These are phyloP conservation scores for Ganoderma lucidum DNA, from an alignment of 1,284 basidiomycete genomes.

Conservation along the genomic window DNA sequence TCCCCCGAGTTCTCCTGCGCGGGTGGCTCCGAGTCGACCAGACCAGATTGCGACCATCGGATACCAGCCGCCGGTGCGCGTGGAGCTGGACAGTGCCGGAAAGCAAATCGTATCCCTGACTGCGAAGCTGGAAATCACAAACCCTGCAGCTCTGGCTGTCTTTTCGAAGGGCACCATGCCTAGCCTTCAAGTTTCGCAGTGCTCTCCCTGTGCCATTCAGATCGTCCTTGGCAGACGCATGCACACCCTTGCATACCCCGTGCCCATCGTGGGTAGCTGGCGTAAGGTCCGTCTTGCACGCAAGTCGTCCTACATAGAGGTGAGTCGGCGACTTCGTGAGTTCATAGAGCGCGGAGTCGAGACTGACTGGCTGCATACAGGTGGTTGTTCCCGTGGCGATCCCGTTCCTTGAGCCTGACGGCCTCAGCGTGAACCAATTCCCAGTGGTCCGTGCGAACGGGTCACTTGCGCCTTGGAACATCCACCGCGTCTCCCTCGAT, in stretches of 20 bases:
- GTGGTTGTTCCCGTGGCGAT: conserved; percentile 38
- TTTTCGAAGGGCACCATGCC: conserved; percentile 36
- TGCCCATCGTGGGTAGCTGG: conserved; percentile 43
- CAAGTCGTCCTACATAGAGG: conserved; percentile 62
- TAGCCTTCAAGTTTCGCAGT: conserved; percentile 34
- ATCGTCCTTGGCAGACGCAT: conserved; percentile 37
- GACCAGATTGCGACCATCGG: not conserved
- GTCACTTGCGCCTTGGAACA: conserved; percentile 44
- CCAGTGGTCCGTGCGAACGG: conserved; percentile 36
- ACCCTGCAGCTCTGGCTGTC: conserved; percentile 28
- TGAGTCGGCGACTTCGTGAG: conserved; percentile 34
- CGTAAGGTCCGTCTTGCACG: conserved; percentile 55
- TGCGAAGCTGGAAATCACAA: conserved; percentile 36
- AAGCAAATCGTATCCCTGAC: conserved; percentile 31
- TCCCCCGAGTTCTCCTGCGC: not conserved
- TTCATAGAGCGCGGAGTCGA: not conserved
- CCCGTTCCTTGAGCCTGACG: conserved; percentile 38
- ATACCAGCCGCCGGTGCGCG: conserved; percentile 43
- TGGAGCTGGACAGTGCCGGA: conserved; percentile 13
- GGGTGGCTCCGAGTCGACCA: not conserved
- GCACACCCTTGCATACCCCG: conserved; percentile 45
- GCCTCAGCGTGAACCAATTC: conserved; percentile 43
- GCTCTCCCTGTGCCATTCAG: conserved; percentile 44
- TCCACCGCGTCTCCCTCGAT: conserved; percentile 52
- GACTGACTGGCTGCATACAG: conserved; percentile 29